These are phyloP conservation scores for Royoungia palumana DNA, from an alignment of 768 basidiomycete species.

Conservation along the genomic window DNA sequence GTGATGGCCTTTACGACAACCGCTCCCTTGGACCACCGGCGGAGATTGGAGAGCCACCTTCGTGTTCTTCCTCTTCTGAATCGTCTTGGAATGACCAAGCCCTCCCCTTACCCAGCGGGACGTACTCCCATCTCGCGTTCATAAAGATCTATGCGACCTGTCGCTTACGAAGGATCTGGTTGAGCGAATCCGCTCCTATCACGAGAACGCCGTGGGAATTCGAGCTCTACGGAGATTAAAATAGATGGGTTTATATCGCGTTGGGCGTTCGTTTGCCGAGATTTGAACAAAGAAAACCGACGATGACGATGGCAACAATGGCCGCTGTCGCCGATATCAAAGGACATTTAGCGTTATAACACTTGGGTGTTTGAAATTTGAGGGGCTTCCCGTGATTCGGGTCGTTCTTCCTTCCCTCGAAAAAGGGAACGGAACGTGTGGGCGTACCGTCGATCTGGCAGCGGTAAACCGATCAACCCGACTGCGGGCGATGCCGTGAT, in stretches of 20 bases:
- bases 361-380: constrained; percentile 18
- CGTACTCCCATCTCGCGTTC: constrained; percentile 65
- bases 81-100: constrained; percentile 7
- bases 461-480: constrained; percentile 14
- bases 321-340: constrained; percentile 17
- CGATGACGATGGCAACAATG: constrained; percentile 5
- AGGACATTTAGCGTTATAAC: constrained; percentile 14
- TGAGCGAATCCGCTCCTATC: constrained; percentile 52
- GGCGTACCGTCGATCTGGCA: constrained; percentile 19
- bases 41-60: constrained; percentile 18
- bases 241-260: no score
- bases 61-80: no score
- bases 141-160: constrained; percentile 78
- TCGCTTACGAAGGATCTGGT: constrained; percentile 74
- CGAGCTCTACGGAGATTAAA: constrained; percentile 52
- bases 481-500: constrained; percentile 19
- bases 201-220: constrained; percentile 73
- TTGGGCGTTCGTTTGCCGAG: constrained; percentile 2
- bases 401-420: neutral
- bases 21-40: constrained; percentile 8
- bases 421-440: constrained; percentile 20
- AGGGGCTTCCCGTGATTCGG: constrained; percentile 15
- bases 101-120: constrained; percentile 43
- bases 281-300: neutral
- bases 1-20: no score